Evolutionary conservation across 441 rosid genomes (phyloP).

Genomic region (Populus hybrid): DNA sequence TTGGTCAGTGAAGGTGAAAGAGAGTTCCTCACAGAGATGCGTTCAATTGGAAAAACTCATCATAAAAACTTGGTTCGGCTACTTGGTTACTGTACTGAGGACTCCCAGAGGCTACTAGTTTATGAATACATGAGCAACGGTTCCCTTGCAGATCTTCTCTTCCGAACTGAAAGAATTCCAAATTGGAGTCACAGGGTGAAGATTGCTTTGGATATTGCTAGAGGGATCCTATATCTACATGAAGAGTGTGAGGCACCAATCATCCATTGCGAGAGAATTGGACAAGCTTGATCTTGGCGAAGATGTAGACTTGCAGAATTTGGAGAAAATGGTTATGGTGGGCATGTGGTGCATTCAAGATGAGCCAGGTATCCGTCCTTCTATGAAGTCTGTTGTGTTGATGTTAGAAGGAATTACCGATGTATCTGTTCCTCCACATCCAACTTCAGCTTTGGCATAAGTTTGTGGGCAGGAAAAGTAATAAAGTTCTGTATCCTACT

Average conservation of each 20-base stretch:
- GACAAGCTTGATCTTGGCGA: not conserved
- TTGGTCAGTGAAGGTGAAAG: constrained; percentile 26
- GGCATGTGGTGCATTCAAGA: not conserved
- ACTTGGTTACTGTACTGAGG: constrained; percentile 29
- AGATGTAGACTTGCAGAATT: not conserved
- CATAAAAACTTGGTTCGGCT: constrained; percentile 25
- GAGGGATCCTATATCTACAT: constrained; percentile 31
- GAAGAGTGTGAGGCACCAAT: constrained; percentile 38
- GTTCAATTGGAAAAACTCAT: constrained; percentile 23
- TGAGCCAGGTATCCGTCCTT: not conserved
- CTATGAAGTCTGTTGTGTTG: not conserved
- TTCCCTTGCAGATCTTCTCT: constrained; percentile 26
- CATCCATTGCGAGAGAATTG: not conserved
- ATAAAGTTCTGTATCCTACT: too few species aligned
- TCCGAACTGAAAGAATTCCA: not conserved
- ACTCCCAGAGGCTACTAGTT: constrained; percentile 28
- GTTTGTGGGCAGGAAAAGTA: too few species aligned
- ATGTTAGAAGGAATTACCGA: too few species aligned
- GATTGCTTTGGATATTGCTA: constrained; percentile 26
- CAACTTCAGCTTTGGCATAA: too few species aligned
- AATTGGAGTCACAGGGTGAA: constrained; percentile 22
- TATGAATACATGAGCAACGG: constrained; percentile 41
- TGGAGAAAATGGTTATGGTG: not conserved
- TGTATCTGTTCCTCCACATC: too few species aligned
- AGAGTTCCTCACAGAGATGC: constrained; percentile 27